Evolutionary conservation across 768 basidiomycete genomes (phyloP), one percentile per base, ranked within the genome.

Genomic region (Leucocoprinus leucothites): DNA sequence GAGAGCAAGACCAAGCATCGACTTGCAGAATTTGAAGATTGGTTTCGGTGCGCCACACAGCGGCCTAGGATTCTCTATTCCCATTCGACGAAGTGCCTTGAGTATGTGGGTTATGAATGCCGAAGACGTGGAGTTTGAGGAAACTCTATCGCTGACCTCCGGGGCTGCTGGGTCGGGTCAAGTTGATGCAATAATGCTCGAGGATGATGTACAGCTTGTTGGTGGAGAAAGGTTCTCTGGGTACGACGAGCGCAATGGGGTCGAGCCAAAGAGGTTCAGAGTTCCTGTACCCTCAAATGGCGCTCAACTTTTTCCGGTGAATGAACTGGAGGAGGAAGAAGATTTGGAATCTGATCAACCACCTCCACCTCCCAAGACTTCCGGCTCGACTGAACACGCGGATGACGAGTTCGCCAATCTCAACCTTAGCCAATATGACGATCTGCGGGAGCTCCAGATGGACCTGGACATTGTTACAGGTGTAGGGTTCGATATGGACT

Each of bases 281-380:
- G 16, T 56, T 22, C 14, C 40, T 18, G 47, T 56, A 3, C 48
- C 54, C 11, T 56, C 54, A 24, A 48, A 44, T 1, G 41, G 54
- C 6, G 26, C 31, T 14, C 54, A 56, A 19, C 58, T 78, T 36
- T 74, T 77, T 63, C 73, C 76, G 9, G 76, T 78, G 19, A 71
- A 65, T 46, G 77, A 77, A 52, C 71, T 71, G 52, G 66, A 64
- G 36, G 69, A 66, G 3, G 64, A 65, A 41, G 57, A 57, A 13
- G 41, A 24, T 13, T 14, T 35, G 13, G 16, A 38, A 13, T n/a
- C 9, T 38, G 14, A 38, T 38, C 31, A 21, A 18, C 18, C 25
- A 6, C 24, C 9, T 41, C 11, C 42, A 8, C 34, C 31, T 38
- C 41, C 44, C 13, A 26, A 28, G 19, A 19, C 28, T 18, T 28